Conservation (phyloP, 805 yeast species). For the Zygosaccharomyces bailii region DNA sequence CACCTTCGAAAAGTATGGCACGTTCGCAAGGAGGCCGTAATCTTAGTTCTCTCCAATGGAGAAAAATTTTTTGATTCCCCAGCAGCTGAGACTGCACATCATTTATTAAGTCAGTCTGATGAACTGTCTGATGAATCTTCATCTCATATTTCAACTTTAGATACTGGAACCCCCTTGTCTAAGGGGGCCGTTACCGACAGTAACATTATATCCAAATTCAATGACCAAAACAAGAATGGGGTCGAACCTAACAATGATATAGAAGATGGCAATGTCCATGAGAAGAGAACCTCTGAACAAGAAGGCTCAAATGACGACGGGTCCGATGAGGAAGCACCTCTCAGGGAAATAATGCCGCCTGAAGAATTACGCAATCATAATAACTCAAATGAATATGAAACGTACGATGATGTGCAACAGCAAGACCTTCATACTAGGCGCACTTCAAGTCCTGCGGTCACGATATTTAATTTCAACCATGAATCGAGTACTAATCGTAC, state of each 20-base stretch:
- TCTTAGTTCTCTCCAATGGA: constrained; percentile 17
- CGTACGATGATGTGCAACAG: too few relatives aligned
- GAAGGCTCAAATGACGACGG: too few relatives aligned
- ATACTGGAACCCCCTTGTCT: constrained; percentile 14
- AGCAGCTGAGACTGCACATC: constrained; percentile 1
- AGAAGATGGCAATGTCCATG: background rate
- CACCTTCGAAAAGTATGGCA: constrained; percentile 7
- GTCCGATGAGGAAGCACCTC: background rate
- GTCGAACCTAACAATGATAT: background rate
- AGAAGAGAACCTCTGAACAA: too few relatives aligned
- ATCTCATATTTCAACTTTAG: constrained; percentile 8
- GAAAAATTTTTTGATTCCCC: constrained; percentile 10
- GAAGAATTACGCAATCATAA: background rate
- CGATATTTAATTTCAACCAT: background rate
- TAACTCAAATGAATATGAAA: constrained; percentile 7
- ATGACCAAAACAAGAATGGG: background rate
- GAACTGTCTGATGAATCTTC: constrained; percentile 1
- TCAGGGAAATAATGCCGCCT: background rate
- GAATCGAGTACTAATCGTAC: constrained; percentile 8
- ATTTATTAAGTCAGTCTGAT: background rate
- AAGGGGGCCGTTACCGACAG: background rate
- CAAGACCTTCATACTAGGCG: too few relatives aligned
- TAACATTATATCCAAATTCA: background rate
- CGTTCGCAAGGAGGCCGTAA: constrained; percentile 1
- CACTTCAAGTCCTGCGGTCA: too few relatives aligned